These are phyloP conservation scores for Eucalyptus sp. DNA, from an alignment of 345 rosid genomes.

Conservation along the genomic window DNA sequence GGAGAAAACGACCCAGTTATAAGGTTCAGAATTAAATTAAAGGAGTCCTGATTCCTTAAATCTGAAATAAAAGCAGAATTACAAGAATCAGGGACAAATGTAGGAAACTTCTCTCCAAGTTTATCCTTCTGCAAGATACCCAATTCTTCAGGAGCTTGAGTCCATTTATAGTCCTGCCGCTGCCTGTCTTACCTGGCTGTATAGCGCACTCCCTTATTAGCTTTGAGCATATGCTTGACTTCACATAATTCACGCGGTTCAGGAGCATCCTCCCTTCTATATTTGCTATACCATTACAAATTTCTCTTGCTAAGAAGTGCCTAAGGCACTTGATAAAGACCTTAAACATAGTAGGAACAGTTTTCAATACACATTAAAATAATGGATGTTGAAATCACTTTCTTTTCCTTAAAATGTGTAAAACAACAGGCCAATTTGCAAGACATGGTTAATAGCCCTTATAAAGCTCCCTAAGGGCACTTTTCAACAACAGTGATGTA, in stretches of 20 bases:
- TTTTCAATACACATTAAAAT: background rate
- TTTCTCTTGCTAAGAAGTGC: background rate
- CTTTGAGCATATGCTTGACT: background rate
- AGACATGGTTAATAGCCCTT: background rate
- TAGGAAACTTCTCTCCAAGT: background rate
- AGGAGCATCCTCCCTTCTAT: background rate
- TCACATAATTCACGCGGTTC: background rate
- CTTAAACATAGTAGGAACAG: background rate
- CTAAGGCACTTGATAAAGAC: background rate
- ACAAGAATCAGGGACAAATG: background rate
- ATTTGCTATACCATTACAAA: background rate
- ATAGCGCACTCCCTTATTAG: background rate
- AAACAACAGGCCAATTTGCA: background rate
- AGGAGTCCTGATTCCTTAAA: background rate
- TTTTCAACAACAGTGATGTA: background rate
- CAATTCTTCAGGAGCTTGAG: background rate
- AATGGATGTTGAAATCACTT: background rate
- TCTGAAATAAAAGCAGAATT: background rate
- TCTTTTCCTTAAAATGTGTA: background rate
- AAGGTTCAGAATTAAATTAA: background rate
- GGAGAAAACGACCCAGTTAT: background rate
- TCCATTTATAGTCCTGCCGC: background rate
- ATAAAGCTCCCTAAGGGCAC: background rate
- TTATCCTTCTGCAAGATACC: background rate
- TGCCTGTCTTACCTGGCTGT: background rate